These are phyloP conservation scores for Letharia lupina DNA, from an alignment of 495 filamentous ascomycete species.

Conservation along the genomic window DNA sequence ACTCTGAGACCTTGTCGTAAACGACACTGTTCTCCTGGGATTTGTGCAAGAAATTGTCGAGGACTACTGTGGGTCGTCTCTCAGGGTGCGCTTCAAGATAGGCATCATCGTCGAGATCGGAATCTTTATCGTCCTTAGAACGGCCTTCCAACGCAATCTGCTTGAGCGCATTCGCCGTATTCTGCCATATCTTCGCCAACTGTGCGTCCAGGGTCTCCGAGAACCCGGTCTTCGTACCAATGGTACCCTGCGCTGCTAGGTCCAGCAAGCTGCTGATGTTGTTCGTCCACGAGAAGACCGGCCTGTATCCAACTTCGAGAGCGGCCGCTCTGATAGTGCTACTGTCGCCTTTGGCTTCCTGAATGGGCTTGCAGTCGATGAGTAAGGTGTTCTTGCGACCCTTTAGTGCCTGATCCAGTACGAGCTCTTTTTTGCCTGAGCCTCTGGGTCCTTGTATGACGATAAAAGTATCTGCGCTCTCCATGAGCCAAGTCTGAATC, in stretches of 20 bases:
- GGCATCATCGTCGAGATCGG: conserved; percentile 68
- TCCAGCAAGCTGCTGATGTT: conserved; percentile 86
- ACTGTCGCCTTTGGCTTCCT: conserved; percentile 86
- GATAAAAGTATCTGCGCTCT: conserved; percentile 85
- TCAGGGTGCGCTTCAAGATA: conserved; percentile 90
- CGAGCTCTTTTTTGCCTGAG: conserved; percentile 81
- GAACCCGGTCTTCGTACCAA: conserved; percentile 90
- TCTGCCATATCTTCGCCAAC: conserved; percentile 84
- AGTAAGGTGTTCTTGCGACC: conserved; percentile 68
- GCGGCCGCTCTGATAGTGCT: conserved; percentile 78
- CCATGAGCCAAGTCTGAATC: conserved; percentile 76
- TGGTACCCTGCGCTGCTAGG: conserved; percentile 85
- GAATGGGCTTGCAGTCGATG: conserved; percentile 92
- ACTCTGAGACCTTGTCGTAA: conserved; percentile 86
- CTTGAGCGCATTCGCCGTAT: conserved; percentile 71
- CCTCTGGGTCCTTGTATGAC: conserved; percentile 88
- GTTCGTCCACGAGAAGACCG: conserved; percentile 94
- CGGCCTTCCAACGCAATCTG: conserved; percentile 61
- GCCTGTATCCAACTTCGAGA: conserved; percentile 78
- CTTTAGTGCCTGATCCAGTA: conserved; percentile 75
- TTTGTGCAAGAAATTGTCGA: conserved; percentile 90
- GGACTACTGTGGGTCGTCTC: conserved; percentile 71
- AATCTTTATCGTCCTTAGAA: conserved; percentile 63
- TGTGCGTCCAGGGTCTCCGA: conserved; percentile 90
- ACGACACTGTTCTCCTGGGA: conserved; percentile 62